A percentile compares a stretch with the other conserved stretches of the same genome.
phyloP scores from a whole-genome alignment of 1,139 yeast genomes.

The Dujonia santamariae region DNA sequence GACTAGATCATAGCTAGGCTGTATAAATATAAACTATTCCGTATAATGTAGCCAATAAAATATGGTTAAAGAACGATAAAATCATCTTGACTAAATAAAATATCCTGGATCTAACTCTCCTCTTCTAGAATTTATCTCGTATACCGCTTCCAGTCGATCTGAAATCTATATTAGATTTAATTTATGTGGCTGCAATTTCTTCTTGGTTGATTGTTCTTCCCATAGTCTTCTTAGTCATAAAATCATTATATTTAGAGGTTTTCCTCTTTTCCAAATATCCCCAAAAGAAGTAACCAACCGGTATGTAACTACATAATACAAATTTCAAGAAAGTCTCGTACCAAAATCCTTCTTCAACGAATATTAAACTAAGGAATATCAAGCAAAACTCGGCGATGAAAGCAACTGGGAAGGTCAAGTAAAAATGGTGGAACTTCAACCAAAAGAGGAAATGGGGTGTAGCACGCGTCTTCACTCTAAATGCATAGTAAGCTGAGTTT shows the following conservation, averaged over 20 bases:
- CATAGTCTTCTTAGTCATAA: constrained; percentile 21
- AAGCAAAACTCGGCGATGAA: constrained; percentile 51
- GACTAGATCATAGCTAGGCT: no score
- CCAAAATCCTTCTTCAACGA: constrained; percentile 32
- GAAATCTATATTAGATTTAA: no score
- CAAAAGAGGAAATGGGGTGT: constrained; percentile 33
- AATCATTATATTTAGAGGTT: constrained; percentile 18
- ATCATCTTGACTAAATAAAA: no score
- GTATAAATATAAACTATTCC: no score
- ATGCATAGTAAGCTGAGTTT: constrained; percentile 46
- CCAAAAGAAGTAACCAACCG: constrained; percentile 38
- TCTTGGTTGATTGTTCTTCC: constrained; percentile 3
- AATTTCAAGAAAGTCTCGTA: constrained; percentile 26
- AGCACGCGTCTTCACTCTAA: constrained; percentile 38
- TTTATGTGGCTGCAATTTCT: background rate
- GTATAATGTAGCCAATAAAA: no score
- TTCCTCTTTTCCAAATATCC: constrained; percentile 25
- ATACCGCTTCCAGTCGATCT: no score
- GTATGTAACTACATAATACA: constrained; percentile 32
- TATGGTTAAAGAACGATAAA: no score
- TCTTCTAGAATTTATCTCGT: no score
- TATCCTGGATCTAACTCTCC: no score
- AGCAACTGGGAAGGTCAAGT: constrained; percentile 44
- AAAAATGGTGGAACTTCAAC: constrained; percentile 39
- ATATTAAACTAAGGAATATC: constrained; percentile 47